Evolutionary conservation across 306 rosid species (phyloP).

Genomic region (Trichosanthes cucumerina): DNA sequence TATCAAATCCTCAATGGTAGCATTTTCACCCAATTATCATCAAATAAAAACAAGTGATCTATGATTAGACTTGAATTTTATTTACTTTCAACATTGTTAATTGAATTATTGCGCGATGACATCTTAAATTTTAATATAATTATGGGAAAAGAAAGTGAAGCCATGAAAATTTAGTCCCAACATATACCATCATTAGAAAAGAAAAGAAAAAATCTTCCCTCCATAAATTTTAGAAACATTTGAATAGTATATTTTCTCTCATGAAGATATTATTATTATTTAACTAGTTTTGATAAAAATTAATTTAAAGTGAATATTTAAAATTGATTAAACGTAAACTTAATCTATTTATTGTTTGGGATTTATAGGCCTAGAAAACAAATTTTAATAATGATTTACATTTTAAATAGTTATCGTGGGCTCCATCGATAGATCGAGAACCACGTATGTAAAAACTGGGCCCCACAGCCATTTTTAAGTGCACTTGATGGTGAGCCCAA

Average conservation of each 20-base stretch:
- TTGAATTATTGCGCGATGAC: neutral
- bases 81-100: neutral
- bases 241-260: too few relatives aligned
- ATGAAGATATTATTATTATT: too few relatives aligned
- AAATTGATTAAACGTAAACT: too few relatives aligned
- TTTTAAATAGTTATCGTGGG: neutral
- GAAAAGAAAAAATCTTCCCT: too few relatives aligned
- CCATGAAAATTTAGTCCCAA: neutral
- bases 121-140: neutral
- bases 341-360: neutral
- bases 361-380: neutral
- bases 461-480: neutral
- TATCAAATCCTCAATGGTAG: neutral
- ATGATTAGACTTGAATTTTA: neutral
- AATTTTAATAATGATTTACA: neutral
- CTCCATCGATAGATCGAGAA: neutral
- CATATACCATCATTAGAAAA: neutral
- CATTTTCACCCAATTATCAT: neutral
- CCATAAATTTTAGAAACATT: too few relatives aligned
- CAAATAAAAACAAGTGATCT: neutral
- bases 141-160: neutral
- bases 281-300: too few relatives aligned
- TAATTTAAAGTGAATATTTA: too few relatives aligned
- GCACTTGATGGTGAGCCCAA: neutral
- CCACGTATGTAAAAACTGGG: neutral